Percentiles rank a stretch among this genome's conserved stretches.
These are phyloP conservation scores for Moringa oleifera DNA, from an alignment of 345 rosid genomes.

Conservation along the genomic window DNA sequence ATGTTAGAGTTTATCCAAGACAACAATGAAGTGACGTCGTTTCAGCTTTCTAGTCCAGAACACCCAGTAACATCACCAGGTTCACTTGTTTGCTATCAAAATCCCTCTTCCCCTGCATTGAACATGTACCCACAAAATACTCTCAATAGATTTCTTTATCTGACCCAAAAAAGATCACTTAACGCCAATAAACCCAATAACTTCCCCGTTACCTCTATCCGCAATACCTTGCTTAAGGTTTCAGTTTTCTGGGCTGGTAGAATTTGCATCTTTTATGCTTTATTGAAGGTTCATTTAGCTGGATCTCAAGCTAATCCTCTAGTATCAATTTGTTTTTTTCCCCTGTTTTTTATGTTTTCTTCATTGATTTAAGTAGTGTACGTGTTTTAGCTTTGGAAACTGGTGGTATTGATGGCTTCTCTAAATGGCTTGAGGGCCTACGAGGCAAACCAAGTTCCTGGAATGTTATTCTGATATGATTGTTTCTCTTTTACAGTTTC, in stretches of 20 bases:
- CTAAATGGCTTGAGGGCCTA: no score
- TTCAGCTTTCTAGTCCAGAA: slow-evolving; percentile 21
- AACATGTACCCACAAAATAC: slow-evolving; percentile 18
- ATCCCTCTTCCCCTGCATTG: slow-evolving; percentile 27
- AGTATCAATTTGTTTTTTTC: slow-evolving; percentile 27
- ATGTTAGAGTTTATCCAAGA: no score
- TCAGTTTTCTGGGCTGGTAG: slow-evolving; percentile 87
- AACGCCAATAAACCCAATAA: slow-evolving; percentile 1
- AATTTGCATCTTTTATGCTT: slow-evolving; percentile 72
- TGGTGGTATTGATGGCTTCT: slow-evolving; percentile 44
- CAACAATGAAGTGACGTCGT: no score
- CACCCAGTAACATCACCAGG: slow-evolving; percentile 9
- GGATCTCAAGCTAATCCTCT: slow-evolving; percentile 78
- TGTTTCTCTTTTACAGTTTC: no score
- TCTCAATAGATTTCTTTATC: slow-evolving; percentile 14
- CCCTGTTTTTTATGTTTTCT: neutral
- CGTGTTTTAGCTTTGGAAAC: slow-evolving; percentile 40
- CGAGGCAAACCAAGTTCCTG: no score
- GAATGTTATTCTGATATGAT: no score
- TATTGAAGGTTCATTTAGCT: slow-evolving; percentile 76
- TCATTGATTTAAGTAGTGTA: neutral
- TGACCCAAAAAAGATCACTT: slow-evolving; percentile 1
- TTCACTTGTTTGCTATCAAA: slow-evolving; percentile 22
- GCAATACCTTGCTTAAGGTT: slow-evolving; percentile 61
- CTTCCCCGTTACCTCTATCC: slow-evolving; percentile 19